Conservation (phyloP, 352 stramenopile species). For the Globisporangium parvum region DNA sequence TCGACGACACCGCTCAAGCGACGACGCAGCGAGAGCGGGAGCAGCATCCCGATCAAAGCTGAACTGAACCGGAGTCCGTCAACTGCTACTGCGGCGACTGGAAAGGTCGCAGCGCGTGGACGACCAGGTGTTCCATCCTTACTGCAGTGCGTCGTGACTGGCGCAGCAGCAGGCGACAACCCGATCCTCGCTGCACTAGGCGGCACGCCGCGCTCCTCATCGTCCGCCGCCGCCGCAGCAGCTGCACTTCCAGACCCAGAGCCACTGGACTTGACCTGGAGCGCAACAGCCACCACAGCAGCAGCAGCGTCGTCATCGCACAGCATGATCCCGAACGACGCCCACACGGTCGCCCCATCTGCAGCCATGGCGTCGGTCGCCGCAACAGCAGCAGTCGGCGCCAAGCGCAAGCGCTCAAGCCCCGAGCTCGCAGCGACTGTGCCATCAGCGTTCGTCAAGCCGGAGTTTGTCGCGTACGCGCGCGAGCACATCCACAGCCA, state of each 20-base stretch:
- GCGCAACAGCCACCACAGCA: neutral
- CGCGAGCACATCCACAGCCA: constrained; percentile 77
- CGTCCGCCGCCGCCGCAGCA: constrained; percentile 12
- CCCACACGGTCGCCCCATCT: neutral
- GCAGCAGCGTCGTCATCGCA: neutral
- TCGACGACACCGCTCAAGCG: constrained; percentile 45
- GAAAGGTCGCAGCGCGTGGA: constrained; percentile 9
- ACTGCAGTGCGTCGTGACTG: constrained; percentile 19
- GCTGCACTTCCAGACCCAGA: constrained; percentile 30
- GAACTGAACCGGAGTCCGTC: constrained; percentile 3
- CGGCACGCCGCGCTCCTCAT: constrained; percentile 38
- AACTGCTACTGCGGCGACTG: neutral
- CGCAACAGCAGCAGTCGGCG: constrained; percentile 2
- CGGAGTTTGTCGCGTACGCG: constrained; percentile 65
- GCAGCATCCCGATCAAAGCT: constrained; percentile 10
- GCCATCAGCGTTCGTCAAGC: neutral
- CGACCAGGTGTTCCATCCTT: constrained; percentile 16
- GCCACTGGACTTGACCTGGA: constrained; percentile 31
- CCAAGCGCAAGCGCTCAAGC: constrained; percentile 14
- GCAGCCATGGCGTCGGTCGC: constrained; percentile 2
- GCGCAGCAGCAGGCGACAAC: constrained; percentile 32
- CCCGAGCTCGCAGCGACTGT: constrained; percentile 6
- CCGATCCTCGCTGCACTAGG: constrained; percentile 56
- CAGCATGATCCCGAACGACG: too few species aligned
- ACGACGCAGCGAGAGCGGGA: constrained; percentile 19